Evolutionary conservation across 1,284 basidiomycete species (phyloP).

Genomic region (Leccinum huronense): DNA sequence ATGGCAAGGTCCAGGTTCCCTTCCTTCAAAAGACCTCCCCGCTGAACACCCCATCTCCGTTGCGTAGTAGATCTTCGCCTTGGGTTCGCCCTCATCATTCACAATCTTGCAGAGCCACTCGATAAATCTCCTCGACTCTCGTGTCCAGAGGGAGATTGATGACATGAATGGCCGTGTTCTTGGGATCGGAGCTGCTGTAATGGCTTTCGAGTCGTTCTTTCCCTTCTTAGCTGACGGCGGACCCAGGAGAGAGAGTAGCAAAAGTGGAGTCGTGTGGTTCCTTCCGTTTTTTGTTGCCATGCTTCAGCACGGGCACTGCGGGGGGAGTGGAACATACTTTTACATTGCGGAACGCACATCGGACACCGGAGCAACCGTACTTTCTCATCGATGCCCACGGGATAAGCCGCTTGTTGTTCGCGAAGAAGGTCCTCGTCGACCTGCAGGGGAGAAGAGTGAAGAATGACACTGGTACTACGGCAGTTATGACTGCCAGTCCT

Average conservation of each 20-base stretch:
- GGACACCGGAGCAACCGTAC: too few relatives aligned
- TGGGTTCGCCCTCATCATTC: too few relatives aligned
- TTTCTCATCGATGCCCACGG: not conserved
- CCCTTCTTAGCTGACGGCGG: conserved; percentile 63
- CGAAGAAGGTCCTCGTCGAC: not conserved
- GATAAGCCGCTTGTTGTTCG: not conserved
- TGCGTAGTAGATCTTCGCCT: too few relatives aligned
- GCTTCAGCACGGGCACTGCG: conserved; percentile 73
- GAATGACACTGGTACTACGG: not conserved
- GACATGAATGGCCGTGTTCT: too few relatives aligned
- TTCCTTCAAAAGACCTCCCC: too few relatives aligned
- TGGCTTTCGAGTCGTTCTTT: conserved; percentile 39
- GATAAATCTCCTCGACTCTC: too few relatives aligned
- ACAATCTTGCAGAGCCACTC: too few relatives aligned
- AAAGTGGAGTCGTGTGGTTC: conserved; percentile 42
- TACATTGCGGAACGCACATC: conserved; percentile 21
- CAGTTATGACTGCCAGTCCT: too few relatives aligned
- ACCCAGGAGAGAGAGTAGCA: conserved; percentile 39
- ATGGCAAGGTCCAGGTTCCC: too few relatives aligned
- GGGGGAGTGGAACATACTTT: conserved; percentile 11
- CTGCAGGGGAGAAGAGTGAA: not conserved
- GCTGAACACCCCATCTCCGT: too few relatives aligned
- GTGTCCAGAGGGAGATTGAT: too few relatives aligned
- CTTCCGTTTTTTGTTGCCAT: conserved; percentile 25
- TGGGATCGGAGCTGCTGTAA: too few relatives aligned